Percentiles rank a stretch among this genome's conserved stretches.
phyloP scores from a whole-genome alignment of 306 rosid genomes.

The Rosa multiflora region DNA sequence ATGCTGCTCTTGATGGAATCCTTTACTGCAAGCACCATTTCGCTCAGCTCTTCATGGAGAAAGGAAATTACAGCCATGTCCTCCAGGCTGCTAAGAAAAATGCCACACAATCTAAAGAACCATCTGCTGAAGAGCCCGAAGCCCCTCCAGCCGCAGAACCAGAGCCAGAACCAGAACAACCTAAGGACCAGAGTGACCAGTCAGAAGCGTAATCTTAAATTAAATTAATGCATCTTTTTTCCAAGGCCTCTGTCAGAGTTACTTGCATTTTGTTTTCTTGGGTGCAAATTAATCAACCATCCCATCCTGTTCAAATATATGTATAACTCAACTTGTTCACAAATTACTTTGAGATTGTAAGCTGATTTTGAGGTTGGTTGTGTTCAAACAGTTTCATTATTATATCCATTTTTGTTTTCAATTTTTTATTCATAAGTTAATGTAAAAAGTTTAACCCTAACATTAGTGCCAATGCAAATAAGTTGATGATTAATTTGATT shows the following conservation, averaged over 20 bases:
- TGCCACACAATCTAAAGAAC: slow-evolving; percentile 37
- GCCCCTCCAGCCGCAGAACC: neutral
- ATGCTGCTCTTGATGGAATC: slow-evolving; percentile 91
- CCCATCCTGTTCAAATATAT: slow-evolving; percentile 19
- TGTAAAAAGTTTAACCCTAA: neutral
- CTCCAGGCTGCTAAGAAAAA: slow-evolving; percentile 66
- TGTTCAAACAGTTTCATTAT: slow-evolving; percentile 4
- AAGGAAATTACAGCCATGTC: slow-evolving; percentile 78
- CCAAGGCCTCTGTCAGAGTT: slow-evolving; percentile 1
- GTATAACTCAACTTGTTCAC: slow-evolving; percentile 23
- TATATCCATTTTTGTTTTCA: neutral
- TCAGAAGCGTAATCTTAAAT: slow-evolving; percentile 15
- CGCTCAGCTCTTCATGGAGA: slow-evolving; percentile 93
- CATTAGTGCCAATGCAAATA: slow-evolving; percentile 5
- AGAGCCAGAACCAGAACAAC: slow-evolving; percentile 5
- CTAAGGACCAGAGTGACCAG: slow-evolving; percentile 18
- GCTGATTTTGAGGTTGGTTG: slow-evolving; percentile 20
- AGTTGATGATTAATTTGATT: neutral
- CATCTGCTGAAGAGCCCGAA: neutral
- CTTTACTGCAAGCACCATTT: slow-evolving; percentile 93
- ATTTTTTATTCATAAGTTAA: neutral
- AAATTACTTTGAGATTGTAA: slow-evolving; percentile 14
- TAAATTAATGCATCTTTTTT: neutral
- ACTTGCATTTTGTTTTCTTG: neutral
- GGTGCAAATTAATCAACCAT: neutral